Conservation (phyloP, 805 yeast genomes). For the Vanderwaltozyma tropicalis region DNA sequence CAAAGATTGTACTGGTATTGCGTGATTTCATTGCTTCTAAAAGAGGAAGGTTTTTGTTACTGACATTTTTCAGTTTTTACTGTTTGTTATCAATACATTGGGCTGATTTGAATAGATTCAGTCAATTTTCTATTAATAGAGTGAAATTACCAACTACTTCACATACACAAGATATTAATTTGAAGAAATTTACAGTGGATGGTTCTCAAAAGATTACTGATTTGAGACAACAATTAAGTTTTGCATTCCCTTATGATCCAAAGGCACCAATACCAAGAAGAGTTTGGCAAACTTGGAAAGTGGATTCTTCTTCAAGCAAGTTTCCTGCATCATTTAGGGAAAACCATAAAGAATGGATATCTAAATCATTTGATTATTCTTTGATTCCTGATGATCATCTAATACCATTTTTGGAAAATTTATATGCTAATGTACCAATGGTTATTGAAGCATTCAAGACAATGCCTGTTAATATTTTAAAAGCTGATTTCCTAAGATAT, state of each 20-base stretch:
- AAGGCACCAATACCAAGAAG: constrained; percentile 56
- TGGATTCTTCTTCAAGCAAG: constrained; percentile 40
- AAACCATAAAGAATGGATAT: constrained; percentile 50
- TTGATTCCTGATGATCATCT: constrained; percentile 63
- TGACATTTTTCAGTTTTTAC: no score
- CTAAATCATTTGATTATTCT: constrained; percentile 45
- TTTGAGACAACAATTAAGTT: constrained; percentile 43
- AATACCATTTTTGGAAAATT: constrained; percentile 40
- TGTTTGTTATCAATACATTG: neutral
- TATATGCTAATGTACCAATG: constrained; percentile 64
- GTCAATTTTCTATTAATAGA: neutral
- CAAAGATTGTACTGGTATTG: no score
- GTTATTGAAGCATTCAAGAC: constrained; percentile 63
- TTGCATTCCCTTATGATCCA: constrained; percentile 66
- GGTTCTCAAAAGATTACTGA: constrained; percentile 5
- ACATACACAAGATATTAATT: constrained; percentile 11
- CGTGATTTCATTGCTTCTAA: neutral
- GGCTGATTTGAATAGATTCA: neutral
- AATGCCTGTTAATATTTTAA: constrained; percentile 72
- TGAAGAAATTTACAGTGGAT: constrained; percentile 7
- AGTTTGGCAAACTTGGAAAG: constrained; percentile 95
- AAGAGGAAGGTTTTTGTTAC: neutral
- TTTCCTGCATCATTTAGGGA: constrained; percentile 46
- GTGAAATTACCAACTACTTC: constrained; percentile 20
- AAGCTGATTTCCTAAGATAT: constrained; percentile 91